Conservation (phyloP, 768 basidiomycete species). For the Mycena albidolilacea region DNA sequence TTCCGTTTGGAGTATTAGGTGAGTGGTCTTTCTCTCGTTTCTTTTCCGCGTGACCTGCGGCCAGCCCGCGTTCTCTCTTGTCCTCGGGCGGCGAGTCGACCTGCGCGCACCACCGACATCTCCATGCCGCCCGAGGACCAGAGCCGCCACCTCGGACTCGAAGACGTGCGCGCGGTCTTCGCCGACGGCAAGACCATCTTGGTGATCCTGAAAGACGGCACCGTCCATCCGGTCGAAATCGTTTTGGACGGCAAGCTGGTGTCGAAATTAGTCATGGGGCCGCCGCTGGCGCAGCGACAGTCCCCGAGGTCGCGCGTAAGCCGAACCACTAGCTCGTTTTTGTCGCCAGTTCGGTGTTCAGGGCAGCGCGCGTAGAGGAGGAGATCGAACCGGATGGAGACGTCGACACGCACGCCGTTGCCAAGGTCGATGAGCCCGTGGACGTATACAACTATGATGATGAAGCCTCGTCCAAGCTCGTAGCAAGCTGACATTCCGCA, state of each 20-base stretch:
- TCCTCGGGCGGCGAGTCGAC: too few species aligned
- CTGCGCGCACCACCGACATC: conserved; percentile 79
- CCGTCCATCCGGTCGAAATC: conserved; percentile 83
- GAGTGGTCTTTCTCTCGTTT: too few species aligned
- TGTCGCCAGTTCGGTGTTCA: conserved; percentile 86
- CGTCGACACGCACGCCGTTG: conserved; percentile 58
- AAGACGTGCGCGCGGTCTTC: conserved; percentile 82
- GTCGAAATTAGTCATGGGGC: conserved; percentile 70
- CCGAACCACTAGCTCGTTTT: conserved; percentile 74
- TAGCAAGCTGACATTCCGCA: conserved; percentile 20
- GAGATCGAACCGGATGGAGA: conserved; percentile 64
- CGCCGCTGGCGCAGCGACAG: conserved; percentile 77
- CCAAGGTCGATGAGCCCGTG: conserved; percentile 73
- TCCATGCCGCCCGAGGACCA: conserved; percentile 63
- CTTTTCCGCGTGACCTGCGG: too few species aligned
- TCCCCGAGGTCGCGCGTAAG: conserved; percentile 69
- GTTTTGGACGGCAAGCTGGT: conserved; percentile 81
- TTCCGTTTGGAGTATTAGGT: too few species aligned
- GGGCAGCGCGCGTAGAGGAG: conserved; percentile 75
- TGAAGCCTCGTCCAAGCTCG: conserved; percentile 53
- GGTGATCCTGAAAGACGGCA: conserved; percentile 80
- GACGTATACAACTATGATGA: conserved; percentile 92
- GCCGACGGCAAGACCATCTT: conserved; percentile 85
- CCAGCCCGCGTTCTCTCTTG: too few species aligned
- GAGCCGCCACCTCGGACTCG: conserved; percentile 68